Evolutionary conservation across 163 green algal genomes (phyloP).

Genomic region (Volvox carteri): DNA sequence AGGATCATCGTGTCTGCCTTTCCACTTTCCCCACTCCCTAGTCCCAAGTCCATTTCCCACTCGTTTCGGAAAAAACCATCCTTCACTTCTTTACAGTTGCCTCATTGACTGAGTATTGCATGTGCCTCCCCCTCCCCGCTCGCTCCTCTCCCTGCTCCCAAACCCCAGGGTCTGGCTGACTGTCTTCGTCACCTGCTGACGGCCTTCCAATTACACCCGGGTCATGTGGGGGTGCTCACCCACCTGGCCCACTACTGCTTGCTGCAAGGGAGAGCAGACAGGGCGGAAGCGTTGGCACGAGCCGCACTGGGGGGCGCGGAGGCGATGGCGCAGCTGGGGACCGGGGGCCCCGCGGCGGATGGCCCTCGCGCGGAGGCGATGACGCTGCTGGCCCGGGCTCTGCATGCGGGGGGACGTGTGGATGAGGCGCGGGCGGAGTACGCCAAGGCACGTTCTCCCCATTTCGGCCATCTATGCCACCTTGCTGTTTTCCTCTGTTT

Average conservation of each 20-base stretch:
- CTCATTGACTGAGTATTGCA: no score
- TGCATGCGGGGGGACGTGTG: slow-evolving; percentile 74
- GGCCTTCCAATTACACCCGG: slow-evolving; percentile 83
- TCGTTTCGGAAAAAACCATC: no score
- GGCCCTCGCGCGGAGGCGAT: slow-evolving; percentile 62
- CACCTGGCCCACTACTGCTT: slow-evolving; percentile 89
- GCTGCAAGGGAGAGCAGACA: not conserved
- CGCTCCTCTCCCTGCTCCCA: not conserved
- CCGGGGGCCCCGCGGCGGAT: slow-evolving; percentile 54
- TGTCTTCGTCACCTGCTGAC: slow-evolving; percentile 81
- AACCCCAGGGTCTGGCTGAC: slow-evolving; percentile 70
- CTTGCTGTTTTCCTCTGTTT: no score
- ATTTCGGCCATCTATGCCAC: no score
- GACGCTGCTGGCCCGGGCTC: slow-evolving; percentile 70
- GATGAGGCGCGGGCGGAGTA: slow-evolving; percentile 72
- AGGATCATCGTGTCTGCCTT: no score
- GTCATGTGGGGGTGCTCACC: slow-evolving; percentile 79
- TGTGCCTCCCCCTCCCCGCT: not conserved
- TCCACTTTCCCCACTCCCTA: no score
- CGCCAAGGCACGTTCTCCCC: slow-evolving; percentile 64
- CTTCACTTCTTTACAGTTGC: no score
- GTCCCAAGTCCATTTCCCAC: no score
- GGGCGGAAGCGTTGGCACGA: slow-evolving; percentile 63
- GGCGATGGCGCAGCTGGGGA: slow-evolving; percentile 56
- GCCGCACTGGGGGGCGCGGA: slow-evolving; percentile 68